phyloP scores from a whole-genome alignment of 768 basidiomycete genomes.

The Cubamyces lactineus region DNA sequence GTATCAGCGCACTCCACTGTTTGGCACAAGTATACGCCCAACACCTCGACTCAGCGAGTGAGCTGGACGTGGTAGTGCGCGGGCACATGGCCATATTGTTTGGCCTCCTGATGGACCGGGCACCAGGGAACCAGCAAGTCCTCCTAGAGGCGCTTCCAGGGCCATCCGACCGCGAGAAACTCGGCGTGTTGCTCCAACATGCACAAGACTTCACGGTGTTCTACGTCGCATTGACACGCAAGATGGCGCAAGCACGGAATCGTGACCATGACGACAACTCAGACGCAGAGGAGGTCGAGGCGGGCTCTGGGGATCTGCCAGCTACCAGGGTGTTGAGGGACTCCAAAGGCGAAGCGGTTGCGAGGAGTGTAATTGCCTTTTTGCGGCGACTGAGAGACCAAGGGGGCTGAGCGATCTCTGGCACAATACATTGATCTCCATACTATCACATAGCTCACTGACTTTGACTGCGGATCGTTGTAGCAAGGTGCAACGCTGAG shows the following conservation, averaged over 20 bases:
- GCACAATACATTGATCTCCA: no score
- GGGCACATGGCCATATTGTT: constrained; percentile 80
- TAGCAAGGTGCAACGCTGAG: no score
- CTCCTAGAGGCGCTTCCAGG: constrained; percentile 43
- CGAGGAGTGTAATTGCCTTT: constrained; percentile 52
- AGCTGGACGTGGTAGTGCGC: constrained; percentile 53
- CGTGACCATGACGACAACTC: not conserved
- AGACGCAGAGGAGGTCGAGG: constrained; percentile 17
- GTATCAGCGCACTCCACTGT: constrained; percentile 51
- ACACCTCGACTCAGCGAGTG: constrained; percentile 37
- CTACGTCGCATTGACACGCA: constrained; percentile 41
- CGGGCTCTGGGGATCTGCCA: not conserved
- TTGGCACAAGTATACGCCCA: constrained; percentile 53
- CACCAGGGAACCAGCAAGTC: constrained; percentile 36
- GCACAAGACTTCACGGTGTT: constrained; percentile 47
- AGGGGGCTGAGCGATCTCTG: not conserved
- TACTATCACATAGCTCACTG: no score
- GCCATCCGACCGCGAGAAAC: constrained; percentile 31
- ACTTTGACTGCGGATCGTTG: no score
- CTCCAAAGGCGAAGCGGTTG: constrained; percentile 36
- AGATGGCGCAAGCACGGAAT: constrained; percentile 25
- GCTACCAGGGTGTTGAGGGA: constrained; percentile 24
- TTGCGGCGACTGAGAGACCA: constrained; percentile 45
- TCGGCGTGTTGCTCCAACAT: constrained; percentile 39
- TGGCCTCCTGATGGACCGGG: constrained; percentile 49